A percentile compares a stretch with the other conserved stretches of the same genome.
Conservation (phyloP, 2,329 filamentous ascomycete species). For the Scedosporium apiospermum region DNA sequence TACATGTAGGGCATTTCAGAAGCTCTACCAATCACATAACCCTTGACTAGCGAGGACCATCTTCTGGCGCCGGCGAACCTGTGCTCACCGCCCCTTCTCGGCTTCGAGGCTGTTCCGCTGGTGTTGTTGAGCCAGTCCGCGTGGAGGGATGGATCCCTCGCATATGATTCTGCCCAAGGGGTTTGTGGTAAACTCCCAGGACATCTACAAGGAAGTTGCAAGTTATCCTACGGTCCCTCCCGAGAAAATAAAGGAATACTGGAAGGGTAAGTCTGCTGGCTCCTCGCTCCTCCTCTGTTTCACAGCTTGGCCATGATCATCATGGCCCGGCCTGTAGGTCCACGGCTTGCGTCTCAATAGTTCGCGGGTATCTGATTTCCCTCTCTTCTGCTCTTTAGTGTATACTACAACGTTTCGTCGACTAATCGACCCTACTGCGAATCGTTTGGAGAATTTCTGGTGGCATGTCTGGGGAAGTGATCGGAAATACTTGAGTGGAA, state of each 20-base stretch:
- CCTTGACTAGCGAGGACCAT: not conserved
- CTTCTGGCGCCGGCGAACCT: not conserved
- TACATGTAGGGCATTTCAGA: not conserved
- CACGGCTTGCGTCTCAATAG: constrained; percentile 10
- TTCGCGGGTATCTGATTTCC: constrained; percentile 7
- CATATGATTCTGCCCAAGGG: constrained; percentile 45
- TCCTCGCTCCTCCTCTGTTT: not conserved
- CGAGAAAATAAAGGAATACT: constrained; percentile 45
- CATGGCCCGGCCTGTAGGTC: no score
- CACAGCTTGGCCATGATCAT: no score
- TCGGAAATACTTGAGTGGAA: constrained; percentile 40
- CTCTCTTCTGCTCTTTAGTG: constrained; percentile 26
- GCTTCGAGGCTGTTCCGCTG: not conserved
- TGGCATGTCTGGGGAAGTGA: constrained; percentile 57
- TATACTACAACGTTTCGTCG: constrained; percentile 51
- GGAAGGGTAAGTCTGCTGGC: constrained; percentile 39
- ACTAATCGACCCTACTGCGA: constrained; percentile 51
- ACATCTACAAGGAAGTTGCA: constrained; percentile 45
- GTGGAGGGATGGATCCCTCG: constrained; percentile 21
- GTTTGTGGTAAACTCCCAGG: constrained; percentile 43
- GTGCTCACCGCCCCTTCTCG: not conserved
- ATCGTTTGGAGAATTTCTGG: constrained; percentile 56
- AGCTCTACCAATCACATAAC: not conserved
- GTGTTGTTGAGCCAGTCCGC: not conserved
- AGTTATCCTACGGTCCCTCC: constrained; percentile 37